A percentile compares a stretch with the other conserved stretches of the same genome.
phyloP scores from a whole-genome alignment of 331 rosid species.

The Pyrus hybrid region DNA sequence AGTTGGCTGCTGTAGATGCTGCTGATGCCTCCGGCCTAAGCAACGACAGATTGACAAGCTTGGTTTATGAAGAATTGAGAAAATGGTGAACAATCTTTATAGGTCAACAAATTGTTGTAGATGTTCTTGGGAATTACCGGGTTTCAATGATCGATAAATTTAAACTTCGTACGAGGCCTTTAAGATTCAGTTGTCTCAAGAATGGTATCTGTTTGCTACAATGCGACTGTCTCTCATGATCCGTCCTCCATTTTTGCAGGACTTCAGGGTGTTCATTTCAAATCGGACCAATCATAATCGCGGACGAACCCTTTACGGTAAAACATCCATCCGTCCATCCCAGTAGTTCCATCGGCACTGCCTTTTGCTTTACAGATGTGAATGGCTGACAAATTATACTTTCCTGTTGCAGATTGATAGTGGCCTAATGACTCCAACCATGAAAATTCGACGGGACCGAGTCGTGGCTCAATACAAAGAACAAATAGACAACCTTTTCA shows the following conservation, averaged over 20 bases:
- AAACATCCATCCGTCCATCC: constrained; percentile 7
- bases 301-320: constrained; percentile 79
- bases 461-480: constrained; percentile 51
- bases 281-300: constrained; percentile 78
- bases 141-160: background rate
- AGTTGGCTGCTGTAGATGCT: constrained; percentile 34
- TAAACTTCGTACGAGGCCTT: background rate
- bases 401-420: constrained; percentile 57
- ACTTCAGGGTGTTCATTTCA: constrained; percentile 59
- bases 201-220: background rate
- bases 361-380: background rate
- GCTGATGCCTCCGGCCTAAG: constrained; percentile 43
- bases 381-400: constrained; percentile 10
- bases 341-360: background rate
- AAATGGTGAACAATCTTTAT: constrained; percentile 40
- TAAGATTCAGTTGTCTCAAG: background rate
- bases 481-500: constrained; percentile 64
- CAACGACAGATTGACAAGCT: constrained; percentile 36
- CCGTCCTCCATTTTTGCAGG: constrained; percentile 36
- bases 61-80: constrained; percentile 53
- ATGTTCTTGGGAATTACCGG: background rate
- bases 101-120: background rate
- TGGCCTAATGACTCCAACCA: constrained; percentile 82
- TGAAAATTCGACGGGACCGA: constrained; percentile 82
- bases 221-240: background rate